Percentiles rank a stretch among this genome's conserved stretches.
These are phyloP conservation scores for Tulasnella sp. DNA, from an alignment of 768 basidiomycete genomes.

Conservation along the genomic window DNA sequence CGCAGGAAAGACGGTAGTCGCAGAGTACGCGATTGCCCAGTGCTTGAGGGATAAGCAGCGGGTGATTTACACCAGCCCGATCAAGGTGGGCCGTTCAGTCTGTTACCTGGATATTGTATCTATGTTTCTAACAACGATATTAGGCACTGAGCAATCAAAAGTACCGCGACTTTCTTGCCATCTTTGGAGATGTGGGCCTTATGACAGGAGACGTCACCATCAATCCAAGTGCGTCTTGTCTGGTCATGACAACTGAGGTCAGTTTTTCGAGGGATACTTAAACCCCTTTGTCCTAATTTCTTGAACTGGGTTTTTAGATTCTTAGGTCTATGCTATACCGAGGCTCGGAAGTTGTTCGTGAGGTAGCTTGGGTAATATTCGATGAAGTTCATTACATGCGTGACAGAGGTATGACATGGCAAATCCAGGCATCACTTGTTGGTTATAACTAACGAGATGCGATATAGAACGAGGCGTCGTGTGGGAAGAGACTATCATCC, in stretches of 20 bases:
- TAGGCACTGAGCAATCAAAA: constrained; percentile 98
- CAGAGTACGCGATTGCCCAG: constrained; percentile 98
- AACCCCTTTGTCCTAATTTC: no score
- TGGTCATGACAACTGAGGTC: constrained; percentile 99
- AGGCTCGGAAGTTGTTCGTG: constrained; percentile 97
- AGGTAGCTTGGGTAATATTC: constrained; percentile 99
- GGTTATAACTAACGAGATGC: background rate
- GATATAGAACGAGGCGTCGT: constrained; percentile 84
- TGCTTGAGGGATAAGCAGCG: constrained; percentile 88
- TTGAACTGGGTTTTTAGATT: constrained; percentile 47
- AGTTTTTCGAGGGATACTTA: constrained; percentile 21
- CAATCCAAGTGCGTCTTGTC: constrained; percentile 90
- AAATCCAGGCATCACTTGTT: background rate
- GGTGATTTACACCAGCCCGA: constrained; percentile 98
- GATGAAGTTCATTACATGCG: constrained; percentile 99
- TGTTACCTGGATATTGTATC: background rate
- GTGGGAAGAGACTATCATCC: constrained; percentile 98
- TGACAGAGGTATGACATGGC: constrained; percentile 54
- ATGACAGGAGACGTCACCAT: constrained; percentile 99
- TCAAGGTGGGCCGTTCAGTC: constrained; percentile 62
- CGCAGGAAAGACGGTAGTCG: constrained; percentile 98
- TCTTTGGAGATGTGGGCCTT: constrained; percentile 95
- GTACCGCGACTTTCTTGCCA: constrained; percentile 93
- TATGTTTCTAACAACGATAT: background rate
- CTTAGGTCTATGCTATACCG: constrained; percentile 96